phyloP scores from a whole-genome alignment of 2,329 filamentous ascomycete species.

The Claviceps africana region DNA sequence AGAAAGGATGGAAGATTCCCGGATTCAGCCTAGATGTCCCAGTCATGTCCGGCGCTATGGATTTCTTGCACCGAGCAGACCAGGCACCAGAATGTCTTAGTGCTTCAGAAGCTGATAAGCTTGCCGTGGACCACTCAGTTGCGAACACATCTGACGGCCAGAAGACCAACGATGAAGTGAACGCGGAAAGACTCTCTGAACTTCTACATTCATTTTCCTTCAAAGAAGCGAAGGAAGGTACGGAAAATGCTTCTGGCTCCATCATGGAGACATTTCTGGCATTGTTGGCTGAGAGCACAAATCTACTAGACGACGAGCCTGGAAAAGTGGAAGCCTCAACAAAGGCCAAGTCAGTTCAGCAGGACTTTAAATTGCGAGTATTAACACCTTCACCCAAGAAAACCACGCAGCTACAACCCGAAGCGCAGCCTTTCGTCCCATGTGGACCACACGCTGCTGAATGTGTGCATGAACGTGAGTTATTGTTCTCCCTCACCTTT shows the following conservation, averaged over 20 bases:
- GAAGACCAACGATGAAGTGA: neutral
- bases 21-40: neutral
- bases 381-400: neutral
- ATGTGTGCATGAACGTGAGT: neutral
- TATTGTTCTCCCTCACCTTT: neutral
- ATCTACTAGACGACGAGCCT: neutral
- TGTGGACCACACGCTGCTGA: neutral
- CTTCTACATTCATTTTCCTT: constrained; percentile 5
- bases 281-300: neutral
- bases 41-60: neutral
- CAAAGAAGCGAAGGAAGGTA: neutral
- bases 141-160: neutral
- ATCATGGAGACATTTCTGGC: constrained; percentile 4
- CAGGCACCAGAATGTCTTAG: neutral
- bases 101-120: neutral
- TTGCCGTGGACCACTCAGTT: neutral
- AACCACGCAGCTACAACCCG: neutral
- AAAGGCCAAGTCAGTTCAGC: neutral
- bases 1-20: constrained; percentile 1
- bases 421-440: neutral
- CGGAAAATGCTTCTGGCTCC: neutral
- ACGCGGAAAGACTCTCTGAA: neutral
- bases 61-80: constrained; percentile 4
- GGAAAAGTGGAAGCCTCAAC: neutral
- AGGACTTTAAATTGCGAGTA: neutral